Evolutionary conservation across 208 protist genomes (phyloP), one percentile per base, ranked within the genome.

Genomic region (Leishmania mexicana): DNA sequence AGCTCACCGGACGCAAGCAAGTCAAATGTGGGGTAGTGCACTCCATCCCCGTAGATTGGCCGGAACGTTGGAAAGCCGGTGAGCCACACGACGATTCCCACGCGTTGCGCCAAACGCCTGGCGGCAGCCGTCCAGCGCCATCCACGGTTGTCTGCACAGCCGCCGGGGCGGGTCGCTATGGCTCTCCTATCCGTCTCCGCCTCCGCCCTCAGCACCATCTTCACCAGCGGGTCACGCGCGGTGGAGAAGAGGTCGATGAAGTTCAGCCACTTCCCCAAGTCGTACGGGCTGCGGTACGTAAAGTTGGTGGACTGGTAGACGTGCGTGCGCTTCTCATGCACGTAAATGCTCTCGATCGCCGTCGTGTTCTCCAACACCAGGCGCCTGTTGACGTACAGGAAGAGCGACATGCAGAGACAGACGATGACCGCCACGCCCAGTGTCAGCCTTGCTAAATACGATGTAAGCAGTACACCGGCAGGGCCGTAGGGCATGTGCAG

Each of bases 181-280:
- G 24, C 17, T 49, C 2, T 53, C 6, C 51, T 15, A 35, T 60
- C 31, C 1, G 42, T 51, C 7, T 51, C 38, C 17, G 38, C 68
- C 76, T 72, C 60, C 5, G 58, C 38, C 64, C 79, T 40, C 40
- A 83, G 78, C n/a, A n/a, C 51, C 80, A 31, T 58, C 19, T 35
- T 57, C 78, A 94, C 84, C 8, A 95, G 10, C 5, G 90, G 89
- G 79, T 95, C 93, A 2, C 81, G 83, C 2, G 74, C 73, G 35
- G 92, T 89, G 65, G 87, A 81, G 80, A 97, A 94, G 10, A 90
- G 11, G 38, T 88, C 83, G 17, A 97, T 31, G 15, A 97, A 51
- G 81, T 97, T 97, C 4, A 81, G 81, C 87, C 86, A 89, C n/a
- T 75, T 42, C 0, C 94, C 93, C 11, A 96, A 77, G 76, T 97